Percentiles rank a stretch among this genome's conserved stretches.
phyloP scores from a whole-genome alignment of 495 filamentous ascomycete genomes.

The Podospora sp. region DNA sequence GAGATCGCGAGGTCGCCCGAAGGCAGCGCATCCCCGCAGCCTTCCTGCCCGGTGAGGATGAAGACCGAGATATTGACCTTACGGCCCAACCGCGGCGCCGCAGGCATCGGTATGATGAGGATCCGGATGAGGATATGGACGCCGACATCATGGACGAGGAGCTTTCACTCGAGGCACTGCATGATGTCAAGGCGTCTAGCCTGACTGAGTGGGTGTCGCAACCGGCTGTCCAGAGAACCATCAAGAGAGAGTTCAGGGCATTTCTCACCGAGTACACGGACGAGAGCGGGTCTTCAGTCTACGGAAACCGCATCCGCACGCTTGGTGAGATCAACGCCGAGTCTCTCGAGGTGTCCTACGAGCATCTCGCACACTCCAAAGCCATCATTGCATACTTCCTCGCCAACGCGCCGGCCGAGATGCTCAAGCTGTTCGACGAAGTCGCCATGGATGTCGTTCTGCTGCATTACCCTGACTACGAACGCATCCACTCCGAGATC shows the following conservation, averaged over 20 bases:
- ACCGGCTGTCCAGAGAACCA: conserved; percentile 86
- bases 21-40: conserved; percentile 77
- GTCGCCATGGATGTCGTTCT: conserved; percentile 95
- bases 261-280: conserved; percentile 97
- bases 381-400: conserved; percentile 98
- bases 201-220: conserved; percentile 93
- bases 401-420: conserved; percentile 90
- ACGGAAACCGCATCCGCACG: conserved; percentile 87
- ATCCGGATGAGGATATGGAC: conserved; percentile 86
- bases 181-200: conserved; percentile 91
- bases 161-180: conserved; percentile 84
- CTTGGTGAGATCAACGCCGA: conserved; percentile 97
- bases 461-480: conserved; percentile 95
- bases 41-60: conserved; percentile 87
- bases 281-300: conserved; percentile 82
- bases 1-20: conserved; percentile 79
- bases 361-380: conserved; percentile 84
- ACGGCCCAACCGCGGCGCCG: conserved; percentile 77
- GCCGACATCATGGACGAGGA: conserved; percentile 94
- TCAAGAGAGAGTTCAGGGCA: conserved; percentile 94
- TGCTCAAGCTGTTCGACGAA: conserved; percentile 94
- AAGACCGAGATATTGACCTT: conserved; percentile 72
- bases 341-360: conserved; percentile 93
- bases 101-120: conserved; percentile 89
- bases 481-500: conserved; percentile 96